A percentile compares a stretch with the other conserved stretches of the same genome.
Evolutionary conservation across 106 monocot genomes (phyloP).

Genomic region (Dendrobium officinale): DNA sequence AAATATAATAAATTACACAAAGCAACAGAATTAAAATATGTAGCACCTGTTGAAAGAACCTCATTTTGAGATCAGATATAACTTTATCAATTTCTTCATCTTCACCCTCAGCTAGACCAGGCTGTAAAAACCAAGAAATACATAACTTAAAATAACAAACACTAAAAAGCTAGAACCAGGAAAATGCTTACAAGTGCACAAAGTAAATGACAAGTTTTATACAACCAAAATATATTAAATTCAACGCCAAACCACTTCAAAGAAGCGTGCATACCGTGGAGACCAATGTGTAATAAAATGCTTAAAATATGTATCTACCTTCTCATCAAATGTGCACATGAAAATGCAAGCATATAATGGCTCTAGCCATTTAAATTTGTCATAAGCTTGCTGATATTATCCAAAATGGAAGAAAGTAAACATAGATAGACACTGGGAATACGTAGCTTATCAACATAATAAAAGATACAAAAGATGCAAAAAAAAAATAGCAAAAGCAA

Average conservation of each 20-base stretch:
- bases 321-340: background rate
- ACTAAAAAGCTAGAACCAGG: background rate
- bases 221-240: background rate
- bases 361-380: background rate
- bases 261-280: background rate
- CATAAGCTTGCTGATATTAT: background rate
- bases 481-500: background rate
- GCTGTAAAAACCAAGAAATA: slow-evolving; percentile 33
- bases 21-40: background rate
- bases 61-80: slow-evolving; percentile 39
- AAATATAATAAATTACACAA: background rate
- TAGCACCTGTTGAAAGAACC: slow-evolving; percentile 46
- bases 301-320: background rate
- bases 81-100: slow-evolving; percentile 46
- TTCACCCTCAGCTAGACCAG: slow-evolving; percentile 46
- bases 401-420: background rate
- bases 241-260: background rate
- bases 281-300: background rate
- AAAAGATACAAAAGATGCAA: background rate
- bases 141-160: background rate
- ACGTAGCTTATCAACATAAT: background rate
- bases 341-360: background rate
- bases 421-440: background rate
- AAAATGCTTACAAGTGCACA: background rate
- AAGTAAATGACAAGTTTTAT: background rate